Conservation (phyloP, 805 yeast genomes). For the Cyberlindnera meyerae region DNA sequence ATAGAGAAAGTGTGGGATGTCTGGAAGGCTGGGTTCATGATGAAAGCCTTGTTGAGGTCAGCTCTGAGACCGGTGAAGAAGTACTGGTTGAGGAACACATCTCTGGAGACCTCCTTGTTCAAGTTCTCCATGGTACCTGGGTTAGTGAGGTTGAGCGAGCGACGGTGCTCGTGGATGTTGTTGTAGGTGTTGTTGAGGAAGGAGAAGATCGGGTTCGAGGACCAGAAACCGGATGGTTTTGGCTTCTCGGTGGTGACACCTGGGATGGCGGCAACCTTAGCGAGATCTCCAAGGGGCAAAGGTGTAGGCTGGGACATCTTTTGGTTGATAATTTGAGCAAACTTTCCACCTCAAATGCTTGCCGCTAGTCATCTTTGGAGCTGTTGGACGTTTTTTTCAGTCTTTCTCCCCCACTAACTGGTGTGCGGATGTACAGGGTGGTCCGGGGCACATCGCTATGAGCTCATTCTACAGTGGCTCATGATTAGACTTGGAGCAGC, state of each 20-base stretch:
- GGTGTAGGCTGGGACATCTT: constrained; percentile 34
- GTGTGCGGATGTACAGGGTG: too few species aligned
- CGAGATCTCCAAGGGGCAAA: constrained; percentile 53
- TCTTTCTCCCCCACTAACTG: too few species aligned
- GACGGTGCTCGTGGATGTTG: constrained; percentile 71
- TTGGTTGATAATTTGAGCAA: too few species aligned
- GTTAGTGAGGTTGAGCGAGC: constrained; percentile 73
- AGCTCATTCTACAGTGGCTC: too few species aligned
- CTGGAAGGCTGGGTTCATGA: constrained; percentile 93
- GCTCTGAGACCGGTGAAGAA: constrained; percentile 95
- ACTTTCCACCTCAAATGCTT: not conserved
- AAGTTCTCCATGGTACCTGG: constrained; percentile 95
- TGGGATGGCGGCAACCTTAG: constrained; percentile 59
- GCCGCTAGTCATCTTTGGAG: not conserved
- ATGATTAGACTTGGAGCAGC: too few species aligned
- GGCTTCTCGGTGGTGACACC: constrained; percentile 50
- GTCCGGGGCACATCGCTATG: too few species aligned
- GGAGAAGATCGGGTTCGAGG: constrained; percentile 77
- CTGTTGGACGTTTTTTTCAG: constrained; percentile 12
- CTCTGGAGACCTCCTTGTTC: constrained; percentile 89
- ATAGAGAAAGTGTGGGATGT: constrained; percentile 88
- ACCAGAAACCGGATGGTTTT: constrained; percentile 60
- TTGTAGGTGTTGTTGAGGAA: constrained; percentile 73
- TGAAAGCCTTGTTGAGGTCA: constrained; percentile 87
- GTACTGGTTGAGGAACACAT: constrained; percentile 84